A percentile compares a stretch with the other conserved stretches of the same genome.
Evolutionary conservation across 192 early-diverging fungal genomes (phyloP).

Genomic region (Coemansia sp.): DNA sequence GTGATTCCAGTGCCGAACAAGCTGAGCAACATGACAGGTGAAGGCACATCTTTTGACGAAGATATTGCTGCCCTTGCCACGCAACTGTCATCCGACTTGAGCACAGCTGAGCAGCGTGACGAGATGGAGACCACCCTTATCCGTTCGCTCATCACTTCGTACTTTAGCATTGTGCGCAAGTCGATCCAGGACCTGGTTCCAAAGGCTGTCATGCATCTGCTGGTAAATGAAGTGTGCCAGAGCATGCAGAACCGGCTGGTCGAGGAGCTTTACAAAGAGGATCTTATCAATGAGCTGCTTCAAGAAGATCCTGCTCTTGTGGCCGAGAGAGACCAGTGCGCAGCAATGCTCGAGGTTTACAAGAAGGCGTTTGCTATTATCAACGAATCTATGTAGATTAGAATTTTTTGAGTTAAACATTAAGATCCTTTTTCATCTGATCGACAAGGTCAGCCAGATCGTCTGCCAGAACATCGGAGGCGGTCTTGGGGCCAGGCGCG

Average conservation of each 20-base stretch:
- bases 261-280: constrained; percentile 68
- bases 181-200: constrained; percentile 77
- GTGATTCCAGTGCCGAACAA: constrained; percentile 50
- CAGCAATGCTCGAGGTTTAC: constrained; percentile 74
- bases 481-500: constrained; percentile 26
- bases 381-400: constrained; percentile 47
- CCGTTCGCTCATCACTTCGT: constrained; percentile 73
- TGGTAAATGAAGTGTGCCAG: constrained; percentile 74
- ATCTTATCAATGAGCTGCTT: constrained; percentile 65
- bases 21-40: constrained; percentile 34
- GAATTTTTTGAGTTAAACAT: constrained; percentile 11
- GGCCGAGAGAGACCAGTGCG: constrained; percentile 71
- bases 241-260: constrained; percentile 75
- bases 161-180: constrained; percentile 78
- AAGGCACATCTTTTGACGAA: constrained; percentile 43
- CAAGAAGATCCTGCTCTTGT: constrained; percentile 72
- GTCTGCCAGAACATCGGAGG: constrained; percentile 22
- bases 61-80: constrained; percentile 45
- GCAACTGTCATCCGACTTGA: constrained; percentile 43
- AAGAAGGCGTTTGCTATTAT: constrained; percentile 69
- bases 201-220: constrained; percentile 78
- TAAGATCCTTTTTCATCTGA: constrained; percentile 49
- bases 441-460: constrained; percentile 45
- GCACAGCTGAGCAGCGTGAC: constrained; percentile 58
- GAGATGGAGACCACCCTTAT: constrained; percentile 77